Evolutionary conservation across 768 basidiomycete species (phyloP).

Genomic region (Rhizopogon roseolus): DNA sequence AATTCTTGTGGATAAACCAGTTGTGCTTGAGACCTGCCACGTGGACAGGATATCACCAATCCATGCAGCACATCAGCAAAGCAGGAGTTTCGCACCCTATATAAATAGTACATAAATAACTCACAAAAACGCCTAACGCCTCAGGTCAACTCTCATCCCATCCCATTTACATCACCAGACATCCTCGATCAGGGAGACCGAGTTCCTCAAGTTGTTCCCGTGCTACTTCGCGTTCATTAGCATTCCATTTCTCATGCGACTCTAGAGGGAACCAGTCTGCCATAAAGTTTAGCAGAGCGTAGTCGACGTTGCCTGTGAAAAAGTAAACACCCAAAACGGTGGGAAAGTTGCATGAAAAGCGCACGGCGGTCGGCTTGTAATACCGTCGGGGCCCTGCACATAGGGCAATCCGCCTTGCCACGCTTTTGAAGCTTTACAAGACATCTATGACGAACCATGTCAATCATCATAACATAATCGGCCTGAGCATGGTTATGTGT

Average conservation of each 20-base stretch:
- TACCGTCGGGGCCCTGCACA: constrained; percentile 79
- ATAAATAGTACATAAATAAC: neutral
- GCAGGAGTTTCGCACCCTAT: neutral
- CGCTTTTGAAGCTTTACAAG: constrained; percentile 91
- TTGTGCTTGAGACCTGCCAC: no score
- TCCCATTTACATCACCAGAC: constrained; percentile 35
- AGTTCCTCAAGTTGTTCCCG: constrained; percentile 65
- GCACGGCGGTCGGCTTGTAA: constrained; percentile 70
- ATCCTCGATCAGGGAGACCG: constrained; percentile 40
- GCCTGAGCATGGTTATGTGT: neutral
- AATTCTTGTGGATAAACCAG: no score
- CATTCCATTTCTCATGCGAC: constrained; percentile 63
- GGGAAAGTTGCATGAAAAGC: constrained; percentile 21
- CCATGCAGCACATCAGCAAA: neutral
- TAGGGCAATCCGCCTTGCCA: constrained; percentile 70
- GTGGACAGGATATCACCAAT: neutral
- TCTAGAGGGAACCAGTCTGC: constrained; percentile 90
- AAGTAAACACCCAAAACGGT: neutral
- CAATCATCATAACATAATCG: neutral
- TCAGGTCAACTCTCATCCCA: neutral
- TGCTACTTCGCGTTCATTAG: constrained; percentile 71
- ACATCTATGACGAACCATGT: constrained; percentile 39
- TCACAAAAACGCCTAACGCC: no score
- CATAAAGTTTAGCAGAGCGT: constrained; percentile 81
- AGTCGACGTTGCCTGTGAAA: constrained; percentile 66